Evolutionary conservation across 768 basidiomycete genomes (phyloP).

Genomic region (Trametes cingulata): DNA sequence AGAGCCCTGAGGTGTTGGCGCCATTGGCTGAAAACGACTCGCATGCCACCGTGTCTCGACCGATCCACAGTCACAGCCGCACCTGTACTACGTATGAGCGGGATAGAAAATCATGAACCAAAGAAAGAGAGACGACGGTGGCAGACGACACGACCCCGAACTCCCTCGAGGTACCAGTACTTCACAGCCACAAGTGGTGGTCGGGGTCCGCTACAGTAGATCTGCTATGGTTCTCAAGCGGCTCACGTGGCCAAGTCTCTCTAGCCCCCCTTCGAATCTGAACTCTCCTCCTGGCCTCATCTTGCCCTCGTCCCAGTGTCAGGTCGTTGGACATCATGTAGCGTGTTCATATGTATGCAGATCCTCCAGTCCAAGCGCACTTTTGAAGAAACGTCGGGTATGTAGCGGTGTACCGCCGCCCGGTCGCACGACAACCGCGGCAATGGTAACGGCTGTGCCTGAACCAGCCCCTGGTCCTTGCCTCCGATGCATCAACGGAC

Average conservation of each 20-base stretch:
- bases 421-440: slow-evolving; percentile 15
- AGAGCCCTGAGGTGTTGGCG: slow-evolving; percentile 10
- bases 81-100: slow-evolving; percentile 1
- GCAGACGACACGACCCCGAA: slow-evolving; percentile 4
- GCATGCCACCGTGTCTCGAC: not conserved
- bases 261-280: too few species aligned
- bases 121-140: not conserved
- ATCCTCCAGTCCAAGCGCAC: not conserved
- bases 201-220: not conserved
- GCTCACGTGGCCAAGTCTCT: too few species aligned
- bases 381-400: not conserved
- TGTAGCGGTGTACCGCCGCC: not conserved
- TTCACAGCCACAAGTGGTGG: not conserved
- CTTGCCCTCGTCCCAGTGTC: too few species aligned
- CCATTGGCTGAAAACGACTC: slow-evolving; percentile 1
- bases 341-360: not conserved
- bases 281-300: too few species aligned
- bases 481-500: slow-evolving; percentile 1
- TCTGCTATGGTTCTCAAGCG: not conserved
- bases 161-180: not conserved
- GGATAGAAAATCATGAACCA: not conserved
- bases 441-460: not conserved
- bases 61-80: not conserved
- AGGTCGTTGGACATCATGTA: not conserved
- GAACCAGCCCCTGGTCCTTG: not conserved